These are phyloP conservation scores for Gyromitra esculenta DNA, from an alignment of 2,329 filamentous ascomycete genomes.

Conservation along the genomic window DNA sequence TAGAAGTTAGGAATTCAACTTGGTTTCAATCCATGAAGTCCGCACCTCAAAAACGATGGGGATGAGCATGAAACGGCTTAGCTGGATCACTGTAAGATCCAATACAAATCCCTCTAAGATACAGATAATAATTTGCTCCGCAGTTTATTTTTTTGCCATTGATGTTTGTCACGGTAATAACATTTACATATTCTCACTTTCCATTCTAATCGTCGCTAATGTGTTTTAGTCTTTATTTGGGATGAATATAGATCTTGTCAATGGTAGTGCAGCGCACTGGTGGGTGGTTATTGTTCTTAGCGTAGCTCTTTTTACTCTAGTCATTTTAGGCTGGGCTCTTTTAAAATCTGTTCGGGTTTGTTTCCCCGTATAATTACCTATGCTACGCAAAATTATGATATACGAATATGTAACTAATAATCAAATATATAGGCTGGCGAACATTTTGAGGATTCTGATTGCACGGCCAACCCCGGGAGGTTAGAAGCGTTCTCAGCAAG, in stretches of 20 bases:
- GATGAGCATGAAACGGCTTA: slow-evolving; percentile 30
- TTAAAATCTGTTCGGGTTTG: neutral
- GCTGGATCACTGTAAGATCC: slow-evolving; percentile 20
- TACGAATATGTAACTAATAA: neutral
- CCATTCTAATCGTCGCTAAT: neutral
- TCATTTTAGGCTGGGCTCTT: slow-evolving; percentile 2
- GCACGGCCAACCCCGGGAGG: too few species aligned
- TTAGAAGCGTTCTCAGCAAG: too few species aligned
- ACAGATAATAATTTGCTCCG: neutral
- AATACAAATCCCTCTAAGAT: neutral
- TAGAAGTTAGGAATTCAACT: slow-evolving; percentile 16
- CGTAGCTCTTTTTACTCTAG: slow-evolving; percentile 2
- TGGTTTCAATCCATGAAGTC: slow-evolving; percentile 24
- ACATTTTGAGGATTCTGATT: too few species aligned
- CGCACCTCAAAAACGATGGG: slow-evolving; percentile 20
- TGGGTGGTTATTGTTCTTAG: slow-evolving; percentile 18
- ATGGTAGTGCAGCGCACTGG: slow-evolving; percentile 16
- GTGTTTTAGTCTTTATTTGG: slow-evolving; percentile 15
- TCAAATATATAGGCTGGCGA: too few species aligned
- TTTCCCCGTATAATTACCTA: neutral
- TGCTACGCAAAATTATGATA: too few species aligned
- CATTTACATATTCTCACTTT: neutral
- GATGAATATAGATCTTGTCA: slow-evolving; percentile 21
- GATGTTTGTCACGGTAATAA: slow-evolving; percentile 30
- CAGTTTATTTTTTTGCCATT: slow-evolving; percentile 34